Evolutionary conservation across 345 rosid genomes (phyloP), one percentile per base, ranked within the genome.

Genomic region (Garcia nutans): DNA sequence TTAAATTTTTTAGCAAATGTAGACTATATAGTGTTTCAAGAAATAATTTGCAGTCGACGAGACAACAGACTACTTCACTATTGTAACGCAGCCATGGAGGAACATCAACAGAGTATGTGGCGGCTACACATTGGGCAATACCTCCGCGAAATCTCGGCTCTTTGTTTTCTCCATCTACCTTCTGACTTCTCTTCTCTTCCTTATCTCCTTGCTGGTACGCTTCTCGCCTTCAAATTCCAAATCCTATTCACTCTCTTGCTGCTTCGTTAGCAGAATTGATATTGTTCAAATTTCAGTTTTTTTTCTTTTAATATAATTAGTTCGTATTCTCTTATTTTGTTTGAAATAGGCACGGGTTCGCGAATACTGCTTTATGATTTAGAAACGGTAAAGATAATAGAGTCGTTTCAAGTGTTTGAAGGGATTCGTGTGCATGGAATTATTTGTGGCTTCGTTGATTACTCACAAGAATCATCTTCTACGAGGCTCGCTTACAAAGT

Each of bases 381-480:
- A 70, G 88, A 83, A 49, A 77, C 86, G 8, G 87, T 90, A 5
- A 84, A 56, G 23, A 63, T 86, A 77, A 70, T 87, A 70, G 83
- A 82, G 13, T 86, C 94, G 58, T 93, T 96, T 84, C 90, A 79
- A 75, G 96, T 90, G n/a, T 92, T 92, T 70, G 82, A 88, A 22
- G 99, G 97, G 54, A 86, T 93, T 65, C 97, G 97, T 11, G 92
- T 96, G 56, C 99, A 93, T 69, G 99, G 98, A 22, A 85, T 93
- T 76, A 80, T 83, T 68, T 86, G 86, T 76, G 63, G 78, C 72
- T 65, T 65, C 50, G 20, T 61, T 52, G 63, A 57, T 77, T 47
- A 62, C 76, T 6, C 10, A 6, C 74, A 77, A 64, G 84, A 75
- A 66, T 78, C 74, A 19, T 59, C 65, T 26, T 76, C 76, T 65